Conservation (phyloP, 306 rosid species). For the Geum urbanum region DNA sequence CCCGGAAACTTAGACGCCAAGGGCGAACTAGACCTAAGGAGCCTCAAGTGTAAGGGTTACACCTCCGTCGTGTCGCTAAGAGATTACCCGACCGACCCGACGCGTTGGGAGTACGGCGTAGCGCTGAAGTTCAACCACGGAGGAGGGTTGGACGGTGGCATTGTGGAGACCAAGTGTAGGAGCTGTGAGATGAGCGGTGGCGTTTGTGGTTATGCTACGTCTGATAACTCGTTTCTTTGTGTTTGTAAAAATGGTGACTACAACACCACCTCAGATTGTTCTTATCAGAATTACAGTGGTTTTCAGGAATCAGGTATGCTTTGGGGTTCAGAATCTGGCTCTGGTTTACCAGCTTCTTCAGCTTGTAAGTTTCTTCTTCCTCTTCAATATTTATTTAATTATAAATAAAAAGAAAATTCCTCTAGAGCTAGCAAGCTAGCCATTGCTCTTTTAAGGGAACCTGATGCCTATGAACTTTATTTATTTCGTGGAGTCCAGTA, state of each 20-base stretch:
- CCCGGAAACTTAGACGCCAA: conserved; percentile 46
- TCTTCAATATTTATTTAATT: background rate
- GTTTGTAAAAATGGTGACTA: conserved; percentile 41
- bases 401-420: background rate
- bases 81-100: conserved; percentile 48
- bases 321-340: conserved; percentile 33
- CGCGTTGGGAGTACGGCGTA: conserved; percentile 55
- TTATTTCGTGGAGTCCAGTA: background rate
- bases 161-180: conserved; percentile 34
- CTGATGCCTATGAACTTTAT: conserved; percentile 11
- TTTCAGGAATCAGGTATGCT: conserved; percentile 23
- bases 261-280: conserved; percentile 54
- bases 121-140: conserved; percentile 37
- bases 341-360: conserved; percentile 12
- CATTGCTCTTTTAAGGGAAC: background rate
- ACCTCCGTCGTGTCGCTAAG: conserved; percentile 48
- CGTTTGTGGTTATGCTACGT: conserved; percentile 47
- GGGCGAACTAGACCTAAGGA: conserved; percentile 41
- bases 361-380: conserved; percentile 29
- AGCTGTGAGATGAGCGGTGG: conserved; percentile 62
- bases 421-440: background rate
- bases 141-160: conserved; percentile 35
- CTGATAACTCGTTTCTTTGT: conserved; percentile 45
- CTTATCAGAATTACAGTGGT: background rate
- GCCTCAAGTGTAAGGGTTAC: conserved; percentile 38